Conservation (phyloP, 202 grass and related monocot species). For the Zizania palustris region DNA sequence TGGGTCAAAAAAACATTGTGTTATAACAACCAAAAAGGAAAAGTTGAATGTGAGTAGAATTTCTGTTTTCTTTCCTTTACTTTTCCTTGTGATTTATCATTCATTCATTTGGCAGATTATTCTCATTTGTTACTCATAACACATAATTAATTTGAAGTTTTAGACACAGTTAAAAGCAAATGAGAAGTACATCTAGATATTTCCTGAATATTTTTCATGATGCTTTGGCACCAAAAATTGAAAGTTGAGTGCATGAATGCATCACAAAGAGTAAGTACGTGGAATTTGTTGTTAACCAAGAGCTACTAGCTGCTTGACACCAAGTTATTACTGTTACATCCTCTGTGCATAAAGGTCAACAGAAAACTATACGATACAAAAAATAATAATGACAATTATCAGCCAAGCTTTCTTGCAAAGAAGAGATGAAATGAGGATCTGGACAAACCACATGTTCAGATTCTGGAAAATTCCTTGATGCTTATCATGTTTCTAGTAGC, state of each 20-base stretch:
- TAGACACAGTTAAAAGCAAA: background rate
- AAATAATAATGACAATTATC: conserved; percentile 14
- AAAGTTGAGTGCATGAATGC: background rate
- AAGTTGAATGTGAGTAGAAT: background rate
- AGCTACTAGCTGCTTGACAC: background rate
- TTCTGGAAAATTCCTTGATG: background rate
- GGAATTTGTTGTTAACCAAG: background rate
- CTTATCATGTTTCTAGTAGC: conserved; percentile 31
- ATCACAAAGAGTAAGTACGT: background rate
- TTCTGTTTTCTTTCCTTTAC: background rate
- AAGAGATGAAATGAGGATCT: background rate
- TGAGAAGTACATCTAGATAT: background rate
- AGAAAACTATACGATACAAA: conserved; percentile 26
- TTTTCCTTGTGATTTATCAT: background rate
- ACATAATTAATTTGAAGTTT: background rate
- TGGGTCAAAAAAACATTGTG: background rate
- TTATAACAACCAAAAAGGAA: background rate
- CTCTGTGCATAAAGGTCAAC: conserved; percentile 2
- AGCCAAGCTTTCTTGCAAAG: background rate
- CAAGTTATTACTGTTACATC: conserved; percentile 16
- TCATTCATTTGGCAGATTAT: background rate
- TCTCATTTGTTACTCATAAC: background rate
- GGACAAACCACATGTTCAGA: conserved; percentile 8
- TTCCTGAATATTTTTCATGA: background rate
- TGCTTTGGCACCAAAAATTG: background rate